Evolutionary conservation across 768 basidiomycete genomes (phyloP).

Genomic region (Lactarius vividus): DNA sequence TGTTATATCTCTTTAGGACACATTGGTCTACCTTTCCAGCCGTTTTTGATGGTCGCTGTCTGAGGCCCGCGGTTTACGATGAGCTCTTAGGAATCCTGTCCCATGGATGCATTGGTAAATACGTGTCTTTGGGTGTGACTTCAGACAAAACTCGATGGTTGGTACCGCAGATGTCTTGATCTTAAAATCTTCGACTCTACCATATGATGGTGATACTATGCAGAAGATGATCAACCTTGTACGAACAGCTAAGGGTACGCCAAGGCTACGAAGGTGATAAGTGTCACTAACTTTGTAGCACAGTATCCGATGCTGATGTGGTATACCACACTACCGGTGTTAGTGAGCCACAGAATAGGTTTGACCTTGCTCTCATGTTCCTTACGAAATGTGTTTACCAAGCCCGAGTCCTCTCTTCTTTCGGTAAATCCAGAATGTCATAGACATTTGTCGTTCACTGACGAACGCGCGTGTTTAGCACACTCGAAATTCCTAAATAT

Average conservation of each 20-base stretch:
- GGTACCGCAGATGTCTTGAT: not conserved
- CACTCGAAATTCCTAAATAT: not conserved
- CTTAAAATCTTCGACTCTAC: not conserved
- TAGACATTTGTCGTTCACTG: not conserved
- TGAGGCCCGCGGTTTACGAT: slow-evolving; percentile 27
- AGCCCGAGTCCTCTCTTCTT: not conserved
- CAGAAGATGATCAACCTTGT: not conserved
- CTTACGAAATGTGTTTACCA: not conserved
- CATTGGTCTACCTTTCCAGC: slow-evolving; percentile 14
- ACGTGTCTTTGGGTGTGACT: not conserved
- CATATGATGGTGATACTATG: not conserved
- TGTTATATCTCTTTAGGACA: slow-evolving; percentile 22
- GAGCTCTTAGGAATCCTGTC: slow-evolving; percentile 39
- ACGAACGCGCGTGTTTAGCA: not conserved
- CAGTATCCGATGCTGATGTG: not conserved
- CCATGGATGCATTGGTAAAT: slow-evolving; percentile 40
- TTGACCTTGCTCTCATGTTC: too few relatives aligned
- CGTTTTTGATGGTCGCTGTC: not conserved
- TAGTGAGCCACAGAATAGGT: not conserved
- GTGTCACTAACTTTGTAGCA: not conserved
- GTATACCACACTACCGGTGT: not conserved
- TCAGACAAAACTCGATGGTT: not conserved
- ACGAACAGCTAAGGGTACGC: not conserved
- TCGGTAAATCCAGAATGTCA: not conserved
- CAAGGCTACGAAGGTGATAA: too few relatives aligned